A percentile compares a stretch with the other conserved stretches of the same genome.
Evolutionary conservation across 495 filamentous ascomycete genomes (phyloP).

Genomic region (Podospora bellae-mahoneyi): DNA sequence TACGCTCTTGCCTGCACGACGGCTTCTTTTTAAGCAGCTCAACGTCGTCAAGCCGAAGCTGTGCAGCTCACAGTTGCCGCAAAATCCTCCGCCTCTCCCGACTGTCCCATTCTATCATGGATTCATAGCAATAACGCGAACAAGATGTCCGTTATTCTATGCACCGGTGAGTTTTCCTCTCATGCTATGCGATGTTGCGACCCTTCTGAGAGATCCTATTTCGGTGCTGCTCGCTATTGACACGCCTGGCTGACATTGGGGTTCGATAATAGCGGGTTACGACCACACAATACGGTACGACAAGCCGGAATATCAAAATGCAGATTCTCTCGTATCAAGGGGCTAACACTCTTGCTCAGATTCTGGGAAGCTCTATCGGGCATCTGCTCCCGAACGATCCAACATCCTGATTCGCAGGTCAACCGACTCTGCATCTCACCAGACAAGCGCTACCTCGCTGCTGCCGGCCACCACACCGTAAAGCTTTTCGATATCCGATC

Average conservation of each 20-base stretch:
- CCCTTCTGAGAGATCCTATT: not conserved
- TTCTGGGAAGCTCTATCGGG: slow-evolving; percentile 99
- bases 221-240: not conserved
- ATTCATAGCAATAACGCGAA: slow-evolving; percentile 16
- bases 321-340: not conserved
- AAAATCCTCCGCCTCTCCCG: not conserved
- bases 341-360: slow-evolving; percentile 40
- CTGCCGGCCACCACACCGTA: slow-evolving; percentile 89
- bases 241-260: not conserved
- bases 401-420: slow-evolving; percentile 96
- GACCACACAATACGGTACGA: slow-evolving; percentile 95
- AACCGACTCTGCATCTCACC: slow-evolving; percentile 98
- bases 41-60: not conserved
- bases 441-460: slow-evolving; percentile 93
- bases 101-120: slow-evolving; percentile 18
- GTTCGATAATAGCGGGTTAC: slow-evolving; percentile 70
- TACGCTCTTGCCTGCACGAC: not conserved
- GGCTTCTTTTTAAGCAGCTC: not conserved
- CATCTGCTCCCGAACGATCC: slow-evolving; percentile 96
- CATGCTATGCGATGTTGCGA: not conserved
- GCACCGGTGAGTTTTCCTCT: slow-evolving; percentile 60
- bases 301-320: not conserved
- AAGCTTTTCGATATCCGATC: slow-evolving; percentile 98
- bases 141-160: slow-evolving; percentile 82
- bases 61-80: not conserved